These are phyloP conservation scores for Bipolaris victoriae DNA, from an alignment of 2,329 filamentous ascomycete species.

Conservation along the genomic window DNA sequence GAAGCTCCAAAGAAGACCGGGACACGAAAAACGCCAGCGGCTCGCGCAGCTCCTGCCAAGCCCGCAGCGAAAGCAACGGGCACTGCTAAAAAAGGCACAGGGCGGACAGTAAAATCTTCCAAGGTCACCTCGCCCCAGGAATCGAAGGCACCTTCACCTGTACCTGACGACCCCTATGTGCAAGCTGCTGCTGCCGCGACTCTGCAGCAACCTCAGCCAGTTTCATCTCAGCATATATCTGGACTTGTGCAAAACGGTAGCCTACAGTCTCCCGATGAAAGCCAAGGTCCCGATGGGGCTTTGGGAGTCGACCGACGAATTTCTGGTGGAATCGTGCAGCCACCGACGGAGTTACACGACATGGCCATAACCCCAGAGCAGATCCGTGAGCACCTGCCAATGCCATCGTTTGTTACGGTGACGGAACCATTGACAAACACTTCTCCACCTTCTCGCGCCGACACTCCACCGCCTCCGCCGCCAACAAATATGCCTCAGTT, in stretches of 20 bases:
- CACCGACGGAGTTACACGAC: constrained; percentile 39
- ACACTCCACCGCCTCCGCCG: constrained; percentile 48
- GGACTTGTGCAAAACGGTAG: constrained; percentile 12
- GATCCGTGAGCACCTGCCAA: constrained; percentile 45
- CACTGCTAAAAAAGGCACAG: constrained; percentile 33
- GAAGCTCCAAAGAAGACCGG: constrained; percentile 43
- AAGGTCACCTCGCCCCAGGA: constrained; percentile 35
- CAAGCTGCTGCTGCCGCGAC: constrained; percentile 29
- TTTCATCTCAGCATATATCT: constrained; percentile 20
- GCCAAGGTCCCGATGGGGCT: background rate
- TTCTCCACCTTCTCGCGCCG: constrained; percentile 41
- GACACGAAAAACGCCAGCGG: constrained; percentile 27
- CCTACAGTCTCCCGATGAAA: background rate
- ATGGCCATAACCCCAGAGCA: constrained; percentile 45
- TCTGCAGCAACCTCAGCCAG: constrained; percentile 40
- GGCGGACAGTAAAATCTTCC: constrained; percentile 32
- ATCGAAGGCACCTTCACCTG: constrained; percentile 46
- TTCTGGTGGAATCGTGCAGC: constrained; percentile 29
- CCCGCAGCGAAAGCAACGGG: constrained; percentile 22
- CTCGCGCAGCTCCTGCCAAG: constrained; percentile 26
- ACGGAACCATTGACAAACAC: constrained; percentile 27
- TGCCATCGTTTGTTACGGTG: constrained; percentile 38
- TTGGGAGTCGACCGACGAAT: constrained; percentile 22
- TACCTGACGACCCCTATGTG: constrained; percentile 34
- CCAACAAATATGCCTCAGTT: constrained; percentile 42